Evolutionary conservation across 2,329 filamentous ascomycete genomes (phyloP), one percentile per base, ranked within the genome.

Genomic region (Sporothrix schenckii): DNA sequence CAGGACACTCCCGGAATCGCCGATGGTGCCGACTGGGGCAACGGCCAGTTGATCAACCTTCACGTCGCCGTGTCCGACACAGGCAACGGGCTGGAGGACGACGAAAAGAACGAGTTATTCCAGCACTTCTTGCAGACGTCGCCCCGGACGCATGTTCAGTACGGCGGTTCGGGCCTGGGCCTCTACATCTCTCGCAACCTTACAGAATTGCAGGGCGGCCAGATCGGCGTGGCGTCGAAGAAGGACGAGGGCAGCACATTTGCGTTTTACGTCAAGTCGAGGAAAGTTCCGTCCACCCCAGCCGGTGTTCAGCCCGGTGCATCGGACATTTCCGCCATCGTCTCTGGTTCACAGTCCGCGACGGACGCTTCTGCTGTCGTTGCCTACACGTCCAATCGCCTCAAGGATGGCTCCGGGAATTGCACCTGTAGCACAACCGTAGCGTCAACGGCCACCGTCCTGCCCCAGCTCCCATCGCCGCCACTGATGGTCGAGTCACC

Each of bases 101-200:
- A 89, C 70, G 91, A 94, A 76, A 92, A 89, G 80, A 88, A 88
- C 53, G 83, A 89, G 60, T 83, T 95, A 0, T 94, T 94, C 79
- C 87, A 92, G 74, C 86, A 91, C n/a, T 94, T 94, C 77, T 88
- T 89, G 11, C 92, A 94, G 78, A 89, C 91, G 1, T 92, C 87
- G 44, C 90, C 91, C 0, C 87, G 88, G 60, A 93, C 91, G 0
- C 91, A 93, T 72, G 89, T 92, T 1, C 87, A 92, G 72, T 94
- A 94, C 72, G 92, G 92, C 30, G 92, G 92, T 0, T 91, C 89
- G 0, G 92, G 92, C 0, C 84, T 94, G 0, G 92, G 92, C 0
- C 81, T 94, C 1, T 93, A 93, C 80, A 93, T 94, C 76, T 92
- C 89, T 4, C 85, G 91, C 50, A 91, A 91, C 75, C 80, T 94